phyloP scores from a whole-genome alignment of 768 basidiomycete genomes.

The Collybia mongolica region DNA sequence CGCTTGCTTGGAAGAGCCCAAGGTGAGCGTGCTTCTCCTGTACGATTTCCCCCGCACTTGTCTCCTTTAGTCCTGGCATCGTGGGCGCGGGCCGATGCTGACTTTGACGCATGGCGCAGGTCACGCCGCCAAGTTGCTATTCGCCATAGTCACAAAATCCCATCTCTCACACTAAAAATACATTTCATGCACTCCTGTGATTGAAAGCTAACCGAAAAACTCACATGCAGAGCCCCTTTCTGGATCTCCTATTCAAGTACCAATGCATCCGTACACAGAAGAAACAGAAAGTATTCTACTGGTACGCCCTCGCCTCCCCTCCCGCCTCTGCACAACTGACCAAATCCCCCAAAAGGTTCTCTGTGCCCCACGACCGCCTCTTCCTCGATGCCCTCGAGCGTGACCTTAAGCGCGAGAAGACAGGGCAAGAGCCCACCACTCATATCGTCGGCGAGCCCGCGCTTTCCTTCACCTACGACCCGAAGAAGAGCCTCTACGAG shows the following conservation, averaged over 20 bases:
- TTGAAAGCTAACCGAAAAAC: conserved; percentile 29
- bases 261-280: conserved; percentile 98
- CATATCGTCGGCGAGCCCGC: conserved; percentile 74
- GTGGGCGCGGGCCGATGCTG: no score
- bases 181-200: neutral
- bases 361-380: conserved; percentile 94
- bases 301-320: conserved; percentile 47
- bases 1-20: conserved; percentile 94
- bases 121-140: no score
- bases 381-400: conserved; percentile 97
- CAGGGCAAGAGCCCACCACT: conserved; percentile 85
- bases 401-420: conserved; percentile 94
- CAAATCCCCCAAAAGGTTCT: conserved; percentile 65
- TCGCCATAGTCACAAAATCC: no score
- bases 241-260: conserved; percentile 93
- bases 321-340: no score
- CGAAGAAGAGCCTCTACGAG: conserved; percentile 82
- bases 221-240: conserved; percentile 78
- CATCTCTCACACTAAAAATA: neutral
- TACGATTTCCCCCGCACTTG: no score
- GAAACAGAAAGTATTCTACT: conserved; percentile 99
- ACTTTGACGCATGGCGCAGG: no score
- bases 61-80: no score
- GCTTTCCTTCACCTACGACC: conserved; percentile 84
- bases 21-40: conserved; percentile 47